Conservation (phyloP, 257 asterid species). For the Buddleja alternifolia region DNA sequence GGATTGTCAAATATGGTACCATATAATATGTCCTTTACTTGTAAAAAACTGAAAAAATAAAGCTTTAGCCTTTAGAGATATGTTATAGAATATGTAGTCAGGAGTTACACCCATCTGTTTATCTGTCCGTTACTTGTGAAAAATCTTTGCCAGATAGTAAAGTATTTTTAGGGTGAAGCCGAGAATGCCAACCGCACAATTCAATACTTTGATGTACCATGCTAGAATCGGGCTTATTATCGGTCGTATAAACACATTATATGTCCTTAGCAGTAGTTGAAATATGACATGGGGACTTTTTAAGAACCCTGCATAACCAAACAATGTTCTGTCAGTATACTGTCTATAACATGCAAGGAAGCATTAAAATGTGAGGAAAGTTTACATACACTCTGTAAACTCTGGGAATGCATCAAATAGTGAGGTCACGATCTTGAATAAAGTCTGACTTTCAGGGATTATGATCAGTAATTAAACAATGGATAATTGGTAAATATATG, state of each 20-base stretch:
- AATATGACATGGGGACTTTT: conserved; percentile 54
- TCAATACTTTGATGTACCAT: conserved; percentile 60
- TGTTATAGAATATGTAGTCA: conserved; percentile 13
- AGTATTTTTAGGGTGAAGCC: conserved; percentile 44
- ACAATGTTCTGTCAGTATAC: conserved; percentile 20
- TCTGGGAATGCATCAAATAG: conserved; percentile 72
- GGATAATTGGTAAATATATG: no score
- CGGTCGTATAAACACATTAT: conserved; percentile 41
- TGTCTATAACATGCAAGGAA: neutral
- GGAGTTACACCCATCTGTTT: conserved; percentile 8
- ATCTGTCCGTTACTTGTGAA: conserved; percentile 31
- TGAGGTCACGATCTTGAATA: conserved; percentile 56
- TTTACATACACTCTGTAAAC: conserved; percentile 64
- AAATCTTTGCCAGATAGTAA: conserved; percentile 38
- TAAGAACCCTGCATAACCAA: conserved; percentile 62
- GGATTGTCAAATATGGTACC: conserved; percentile 8
- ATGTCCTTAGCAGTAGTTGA: conserved; percentile 47
- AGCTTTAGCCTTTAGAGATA: neutral
- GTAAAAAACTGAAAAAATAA: conserved; percentile 1
- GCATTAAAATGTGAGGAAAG: neutral
- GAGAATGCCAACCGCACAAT: conserved; percentile 38
- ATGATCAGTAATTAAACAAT: no score
- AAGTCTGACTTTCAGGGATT: conserved; percentile 38
- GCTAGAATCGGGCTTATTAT: conserved; percentile 52
- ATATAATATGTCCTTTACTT: conserved; percentile 20